Base-by-base conservation (phyloP, 2,329 filamentous ascomycete species). In the Epicoccum sorghinum region DNA sequence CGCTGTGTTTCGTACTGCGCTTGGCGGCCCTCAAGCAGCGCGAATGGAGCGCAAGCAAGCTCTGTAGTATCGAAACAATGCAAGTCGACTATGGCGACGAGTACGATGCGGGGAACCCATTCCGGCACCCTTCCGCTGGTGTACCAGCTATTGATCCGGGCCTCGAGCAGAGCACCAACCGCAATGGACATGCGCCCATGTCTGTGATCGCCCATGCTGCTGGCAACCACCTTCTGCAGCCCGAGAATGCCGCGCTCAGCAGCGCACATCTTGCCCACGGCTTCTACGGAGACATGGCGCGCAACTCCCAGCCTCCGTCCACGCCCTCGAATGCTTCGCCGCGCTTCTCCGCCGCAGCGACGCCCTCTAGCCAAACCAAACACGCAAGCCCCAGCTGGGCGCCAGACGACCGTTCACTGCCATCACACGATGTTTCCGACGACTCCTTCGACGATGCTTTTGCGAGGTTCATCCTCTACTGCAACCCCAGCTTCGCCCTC, bases 401-500 rank as follows among this genome's bases (percentile, higher is more conserved):
- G 37, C 79, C 80, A 5, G 71, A 72, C 48, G 82, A 84, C 64
- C 80, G 83, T 46, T 61, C 75, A 18, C 75, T 93, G 42, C 93
- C 93, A 7, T 80, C 86, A 50, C 85, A 83, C 59, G 79, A 86
- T 57, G 86, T 96, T 27, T 87, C 84, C 3, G 83, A 86, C 64
- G 83, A 84, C 2, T 89, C 83, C 10, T 87, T 97, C 60, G 90
- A 93, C 67, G 86, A 93, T 71, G 88, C 90, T 45, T 97, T 93
- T 71, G 87, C 93, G 55, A 76, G 80, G 62, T 97, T 97, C 72
- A 89, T 97, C 65, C 81, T 97, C 52, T 91, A 92, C 75, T 96
- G 93, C 80, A 97, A 97, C 73, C 93, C 93, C 4, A 87, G 85
- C 38, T 87, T 96, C 44, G 81, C 89, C 3, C 72, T 82, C n/a